These are phyloP conservation scores for Euryodendron excelsum DNA, from an alignment of 148 eudicot genomes.

Conservation along the genomic window DNA sequence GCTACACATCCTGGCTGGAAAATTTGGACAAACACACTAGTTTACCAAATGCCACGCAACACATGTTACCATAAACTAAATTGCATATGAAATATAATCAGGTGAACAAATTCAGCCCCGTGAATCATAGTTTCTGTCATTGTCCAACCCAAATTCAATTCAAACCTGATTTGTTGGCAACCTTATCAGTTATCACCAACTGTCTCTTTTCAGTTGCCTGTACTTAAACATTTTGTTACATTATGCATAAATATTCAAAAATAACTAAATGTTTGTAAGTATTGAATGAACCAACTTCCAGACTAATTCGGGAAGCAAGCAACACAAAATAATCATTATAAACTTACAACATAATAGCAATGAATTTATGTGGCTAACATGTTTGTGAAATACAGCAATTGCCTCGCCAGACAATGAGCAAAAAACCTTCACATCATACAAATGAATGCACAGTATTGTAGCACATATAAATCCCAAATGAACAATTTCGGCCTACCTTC, in stretches of 20 bases:
- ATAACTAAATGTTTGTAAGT: neutral
- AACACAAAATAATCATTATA: neutral
- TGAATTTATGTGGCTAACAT: neutral
- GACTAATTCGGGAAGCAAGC: neutral
- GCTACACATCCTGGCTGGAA: neutral
- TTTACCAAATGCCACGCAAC: neutral
- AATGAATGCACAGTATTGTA: neutral
- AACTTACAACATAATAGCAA: neutral
- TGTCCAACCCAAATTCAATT: too few species aligned
- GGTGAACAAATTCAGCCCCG: neutral
- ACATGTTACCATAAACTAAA: neutral
- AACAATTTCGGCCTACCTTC: conserved; percentile 42
- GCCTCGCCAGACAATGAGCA: neutral
- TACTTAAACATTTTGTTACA: neutral
- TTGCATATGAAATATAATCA: neutral
- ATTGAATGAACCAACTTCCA: neutral
- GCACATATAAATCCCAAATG: neutral
- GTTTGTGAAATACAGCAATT: neutral
- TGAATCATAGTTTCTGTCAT: neutral
- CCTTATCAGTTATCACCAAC: too few species aligned
- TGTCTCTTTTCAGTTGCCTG: neutral
- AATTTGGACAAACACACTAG: neutral
- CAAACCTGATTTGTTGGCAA: too few species aligned
- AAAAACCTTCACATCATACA: neutral
- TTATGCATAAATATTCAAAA: neutral